phyloP scores from a whole-genome alignment of 306 rosid genomes.

The Dalbergia oliveri region DNA sequence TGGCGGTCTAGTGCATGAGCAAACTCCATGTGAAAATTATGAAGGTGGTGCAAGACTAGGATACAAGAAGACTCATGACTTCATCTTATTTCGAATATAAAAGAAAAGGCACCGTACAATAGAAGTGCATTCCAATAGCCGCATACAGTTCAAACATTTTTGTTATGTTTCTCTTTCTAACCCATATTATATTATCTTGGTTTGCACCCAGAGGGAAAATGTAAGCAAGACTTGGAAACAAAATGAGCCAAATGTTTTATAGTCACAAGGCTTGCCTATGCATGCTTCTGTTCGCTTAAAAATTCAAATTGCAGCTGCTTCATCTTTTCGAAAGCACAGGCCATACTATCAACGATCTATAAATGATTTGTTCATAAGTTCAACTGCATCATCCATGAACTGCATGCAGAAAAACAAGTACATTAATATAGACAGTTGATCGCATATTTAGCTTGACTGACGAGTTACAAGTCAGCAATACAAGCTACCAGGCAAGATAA shows the following conservation, averaged over 20 bases:
- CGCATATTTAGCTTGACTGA: neutral
- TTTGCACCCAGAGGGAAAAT: constrained; percentile 26
- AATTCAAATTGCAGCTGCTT: constrained; percentile 44
- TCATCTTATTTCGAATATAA: constrained; percentile 19
- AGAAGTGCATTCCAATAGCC: neutral
- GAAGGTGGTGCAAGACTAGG: neutral
- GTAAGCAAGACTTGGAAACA: constrained; percentile 26
- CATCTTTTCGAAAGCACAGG: constrained; percentile 13
- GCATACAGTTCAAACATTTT: neutral
- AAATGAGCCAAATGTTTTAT: constrained; percentile 30
- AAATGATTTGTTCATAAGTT: constrained; percentile 91
- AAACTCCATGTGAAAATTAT: neutral
- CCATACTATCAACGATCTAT: constrained; percentile 68
- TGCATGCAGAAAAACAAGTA: constrained; percentile 57
- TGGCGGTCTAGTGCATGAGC: neutral
- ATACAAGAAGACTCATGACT: neutral
- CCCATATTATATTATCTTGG: constrained; percentile 32
- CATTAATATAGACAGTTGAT: constrained; percentile 20
- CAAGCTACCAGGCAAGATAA: constrained; percentile 17
- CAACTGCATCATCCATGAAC: constrained; percentile 94
- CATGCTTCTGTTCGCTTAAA: constrained; percentile 28
- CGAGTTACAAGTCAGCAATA: neutral
- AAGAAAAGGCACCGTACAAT: neutral
- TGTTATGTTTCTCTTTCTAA: neutral
- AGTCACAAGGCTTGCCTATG: constrained; percentile 38